Evolutionary conservation across 371 early-diverging fungal species (phyloP).

Genomic region (Haplosporangium sp.): DNA sequence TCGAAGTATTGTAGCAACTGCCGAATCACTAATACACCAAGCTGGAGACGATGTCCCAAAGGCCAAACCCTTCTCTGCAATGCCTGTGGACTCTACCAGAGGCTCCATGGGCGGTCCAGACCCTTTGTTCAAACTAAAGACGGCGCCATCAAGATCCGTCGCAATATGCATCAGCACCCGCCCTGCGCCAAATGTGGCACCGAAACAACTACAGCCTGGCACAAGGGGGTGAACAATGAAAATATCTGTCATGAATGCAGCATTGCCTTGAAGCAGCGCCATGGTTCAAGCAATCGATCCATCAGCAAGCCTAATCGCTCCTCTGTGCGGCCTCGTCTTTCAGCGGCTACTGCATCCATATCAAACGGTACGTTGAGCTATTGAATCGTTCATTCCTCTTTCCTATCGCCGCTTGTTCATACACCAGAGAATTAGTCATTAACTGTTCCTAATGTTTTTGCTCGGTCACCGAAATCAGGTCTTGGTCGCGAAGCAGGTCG

Average conservation of each 20-base stretch:
- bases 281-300: no score
- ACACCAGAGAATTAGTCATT: no score
- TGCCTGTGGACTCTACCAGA: constrained; percentile 47
- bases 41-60: constrained; percentile 46
- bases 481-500: no score
- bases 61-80: constrained; percentile 44
- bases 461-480: no score
- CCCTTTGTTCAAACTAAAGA: constrained; percentile 38
- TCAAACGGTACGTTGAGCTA: no score
- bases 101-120: constrained; percentile 37
- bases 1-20: constrained; percentile 42
- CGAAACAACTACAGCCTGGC: constrained; percentile 15
- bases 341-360: no score
- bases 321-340: no score
- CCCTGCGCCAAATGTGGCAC: constrained; percentile 32
- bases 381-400: no score
- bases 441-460: no score
- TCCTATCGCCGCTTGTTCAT: no score
- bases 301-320: no score
- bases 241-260: constrained; percentile 24
- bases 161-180: constrained; percentile 16
- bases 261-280: neutral
- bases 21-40: constrained; percentile 25
- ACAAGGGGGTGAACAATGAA: constrained; percentile 20
- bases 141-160: constrained; percentile 42